Base-by-base conservation (phyloP, 345 rosid species). In the Conringia planisiliqua region DNA sequence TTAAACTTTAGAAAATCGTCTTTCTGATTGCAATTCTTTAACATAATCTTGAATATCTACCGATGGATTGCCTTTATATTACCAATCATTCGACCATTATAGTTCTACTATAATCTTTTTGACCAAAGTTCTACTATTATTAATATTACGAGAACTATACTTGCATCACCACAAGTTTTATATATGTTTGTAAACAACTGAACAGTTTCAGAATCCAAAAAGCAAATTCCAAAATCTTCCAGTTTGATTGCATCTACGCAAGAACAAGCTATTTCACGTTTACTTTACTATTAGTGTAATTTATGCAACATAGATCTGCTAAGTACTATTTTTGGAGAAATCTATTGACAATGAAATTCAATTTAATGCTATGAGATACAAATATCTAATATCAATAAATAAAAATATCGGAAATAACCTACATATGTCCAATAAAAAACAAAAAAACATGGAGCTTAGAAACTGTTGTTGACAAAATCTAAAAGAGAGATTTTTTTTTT, bases 21-120 rank as follows among this genome's bases (percentile, higher is more conserved):
- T 33, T 66, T 38, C 9, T 20, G 6, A 33, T 10, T 46, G 18
- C 9, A 24, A 40, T 36, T 12, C 6, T 39, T 61, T 61, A 39
- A 20, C 27, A 38, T 1, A 11, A 12, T 39, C 13, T 24, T 40
- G 51, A 62, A 40, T 32, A 57, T 57, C 32, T 43, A n/a, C 22
- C n/a, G 44, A 57, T 30, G 35, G 46, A 42, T 20, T 42, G 54
- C 16, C 30, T 22, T 59, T n/a, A 4, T 46, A 22, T 9, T 2
- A 46, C 48, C 35, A 59, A 58, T 69, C 59, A 71, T 59, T 71
- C 47, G 59, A 60, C 29, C 36, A 69, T 40, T n/a, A 7, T 11
- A 55, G 10, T 11, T 54, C 7, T 38, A n/a, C 7, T 55, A 12
- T 29, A 16, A 7, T 27, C 1, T 22, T 22, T 22, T 22, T 22